Base-by-base conservation (phyloP, 2,329 filamentous ascomycete genomes). In the Nothopassalora personata region DNA sequence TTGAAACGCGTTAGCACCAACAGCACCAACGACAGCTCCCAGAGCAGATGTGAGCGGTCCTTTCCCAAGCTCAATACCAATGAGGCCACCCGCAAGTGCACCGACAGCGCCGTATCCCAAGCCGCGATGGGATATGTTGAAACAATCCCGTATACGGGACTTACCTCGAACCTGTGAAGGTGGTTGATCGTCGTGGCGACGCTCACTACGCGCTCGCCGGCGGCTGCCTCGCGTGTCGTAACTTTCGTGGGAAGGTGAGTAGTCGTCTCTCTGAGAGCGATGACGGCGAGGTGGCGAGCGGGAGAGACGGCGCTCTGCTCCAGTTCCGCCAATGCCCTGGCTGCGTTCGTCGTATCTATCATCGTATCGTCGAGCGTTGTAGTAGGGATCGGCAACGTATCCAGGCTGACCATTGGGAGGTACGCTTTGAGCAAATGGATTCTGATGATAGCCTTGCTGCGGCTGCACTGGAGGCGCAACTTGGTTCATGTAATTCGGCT, bases 1-100 rank as follows among this genome's bases (percentile, higher is more conserved):
- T 67, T 69, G 66, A 57, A 65, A 66, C 43, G 61, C 62, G 56
- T 71, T 69, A 66, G 68, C 70, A 52, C 65, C 64, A 19, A 68
- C 52, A 50, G 66, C 68, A 55, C 70, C 69, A 43, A 70, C 56
- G 36, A 65, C 61, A 48, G 64, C 66, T 34, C 67, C 70, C 19
- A 69, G 54, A 23, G 64, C 65, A 30, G 64, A 63, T 19, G 67
- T 64, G 19, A 69, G 31, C 23, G 59, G 56, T 23, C 67, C 66
- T 49, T 68, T 66, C 23, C 66, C 68, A 31, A 70, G 47, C 34
- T 67, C 67, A 55, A 57, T 66, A 9, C 68, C 70, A 7, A 70
- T 57, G 11, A 71, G 54, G 23, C 66, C 70, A 30, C 70, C 70
- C 28, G 68, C 69, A 10, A 72, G 51, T 6, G 69, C 70, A 34